Base-by-base conservation (phyloP, 139 green algal genomes). In the Chlorella vulgaris region DNA sequence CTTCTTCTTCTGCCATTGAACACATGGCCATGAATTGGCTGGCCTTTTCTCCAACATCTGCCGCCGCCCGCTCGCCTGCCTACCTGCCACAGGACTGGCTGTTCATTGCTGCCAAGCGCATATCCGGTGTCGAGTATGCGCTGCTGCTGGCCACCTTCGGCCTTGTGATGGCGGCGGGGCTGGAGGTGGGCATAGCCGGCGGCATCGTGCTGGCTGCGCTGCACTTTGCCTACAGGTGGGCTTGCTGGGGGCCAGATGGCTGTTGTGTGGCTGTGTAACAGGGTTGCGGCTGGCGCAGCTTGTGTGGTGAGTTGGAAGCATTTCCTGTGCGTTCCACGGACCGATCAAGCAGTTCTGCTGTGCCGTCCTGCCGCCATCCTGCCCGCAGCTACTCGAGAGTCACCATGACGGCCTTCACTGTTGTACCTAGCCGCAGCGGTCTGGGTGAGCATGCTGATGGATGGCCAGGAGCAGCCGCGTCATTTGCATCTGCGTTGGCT, bases 171-270 rank as follows among this genome's bases (percentile, higher is more conserved):
- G n/a, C 75, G 43, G 19, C 78, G 15, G 81, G 78, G 36, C 74
- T 91, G 66, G 87, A 90, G 76, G 40, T 51, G 36, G 93, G 93
- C 67, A 95, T 97, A 36, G 85, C 53, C 0, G 81, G 69, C 18
- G 93, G 93, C 70, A 87, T 96, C 26, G 73, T 95, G 8, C 68
- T 90, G 61, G 86, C 91, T 60, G 90, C 88, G 0, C 53, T 93
- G 0, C 89, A 89, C 81, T 96, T 95, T 85, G 90, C 92, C 0
- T 92, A 91, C 74, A 80, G 88, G 78, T 96, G 94, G 35, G 51
- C 7, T 18, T 7, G 28, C n/a, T 10, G 43, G 3, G 58, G 38
- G 21, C 50, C 53, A 68, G 13, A 6, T 2, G 29, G 42, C 4
- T 29, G 76, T 2, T 47, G 39, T 4, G 22, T 36, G 68, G 7